These are phyloP conservation scores for Alternaria sp. DNA, from an alignment of 2,329 filamentous ascomycete species.

Conservation along the genomic window DNA sequence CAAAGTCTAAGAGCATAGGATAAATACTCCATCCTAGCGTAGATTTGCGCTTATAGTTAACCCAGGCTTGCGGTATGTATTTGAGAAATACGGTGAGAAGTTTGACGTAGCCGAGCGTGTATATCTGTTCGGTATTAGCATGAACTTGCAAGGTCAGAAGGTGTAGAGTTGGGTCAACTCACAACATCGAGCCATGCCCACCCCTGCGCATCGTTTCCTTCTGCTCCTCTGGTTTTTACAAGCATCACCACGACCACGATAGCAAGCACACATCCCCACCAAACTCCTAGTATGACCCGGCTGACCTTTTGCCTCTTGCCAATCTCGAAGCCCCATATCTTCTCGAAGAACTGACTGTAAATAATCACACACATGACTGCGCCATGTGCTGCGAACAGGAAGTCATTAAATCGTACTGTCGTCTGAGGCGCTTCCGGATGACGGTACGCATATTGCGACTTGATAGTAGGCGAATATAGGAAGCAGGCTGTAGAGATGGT, in stretches of 20 bases:
- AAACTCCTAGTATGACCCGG: constrained; percentile 72
- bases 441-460: constrained; percentile 82
- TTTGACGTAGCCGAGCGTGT: constrained; percentile 86
- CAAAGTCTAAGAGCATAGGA: constrained; percentile 84
- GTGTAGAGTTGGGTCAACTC: constrained; percentile 63
- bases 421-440: constrained; percentile 77
- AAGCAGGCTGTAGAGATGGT: constrained; percentile 77
- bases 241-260: constrained; percentile 59
- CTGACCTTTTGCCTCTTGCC: constrained; percentile 64
- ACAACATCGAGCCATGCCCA: constrained; percentile 75
- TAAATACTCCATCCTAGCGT: constrained; percentile 88
- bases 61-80: constrained; percentile 76
- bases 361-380: constrained; percentile 74
- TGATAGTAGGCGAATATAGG: constrained; percentile 80
- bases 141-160: not conserved
- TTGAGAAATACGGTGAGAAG: constrained; percentile 88
- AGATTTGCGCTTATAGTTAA: constrained; percentile 85
- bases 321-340: constrained; percentile 78
- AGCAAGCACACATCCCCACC: constrained; percentile 72
- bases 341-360: constrained; percentile 78
- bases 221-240: constrained; percentile 54
- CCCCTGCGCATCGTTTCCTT: constrained; percentile 57
- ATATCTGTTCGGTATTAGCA: constrained; percentile 53
- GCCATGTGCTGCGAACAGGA: constrained; percentile 86
- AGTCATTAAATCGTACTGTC: constrained; percentile 89